phyloP scores from a whole-genome alignment of 1,284 basidiomycete genomes.

The Gomphus bonarii region DNA sequence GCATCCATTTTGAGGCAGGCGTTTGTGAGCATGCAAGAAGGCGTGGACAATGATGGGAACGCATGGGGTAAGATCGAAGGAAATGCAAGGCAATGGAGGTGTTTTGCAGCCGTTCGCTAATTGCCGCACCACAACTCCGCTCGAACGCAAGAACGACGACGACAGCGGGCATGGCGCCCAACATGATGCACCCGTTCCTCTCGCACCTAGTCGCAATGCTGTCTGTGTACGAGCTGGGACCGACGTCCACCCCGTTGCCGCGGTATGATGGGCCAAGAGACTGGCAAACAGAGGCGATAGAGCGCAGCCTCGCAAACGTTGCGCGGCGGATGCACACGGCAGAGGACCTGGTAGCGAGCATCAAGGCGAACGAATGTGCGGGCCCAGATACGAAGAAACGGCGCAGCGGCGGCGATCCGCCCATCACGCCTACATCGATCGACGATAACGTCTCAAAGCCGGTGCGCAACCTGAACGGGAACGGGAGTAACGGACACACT shows the following conservation, averaged over 20 bases:
- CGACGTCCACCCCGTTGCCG: slow-evolving; percentile 40
- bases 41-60: too few species aligned
- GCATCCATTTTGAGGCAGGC: too few species aligned
- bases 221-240: slow-evolving; percentile 40
- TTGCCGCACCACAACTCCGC: too few species aligned
- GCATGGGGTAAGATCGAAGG: too few species aligned
- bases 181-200: slow-evolving; percentile 30
- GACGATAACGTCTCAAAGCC: not conserved
- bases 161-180: slow-evolving; percentile 5
- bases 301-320: slow-evolving; percentile 43
- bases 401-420: slow-evolving; percentile 35
- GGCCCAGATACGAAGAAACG: slow-evolving; percentile 40
- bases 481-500: slow-evolving; percentile 5
- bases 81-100: too few species aligned
- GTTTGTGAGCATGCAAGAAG: too few species aligned
- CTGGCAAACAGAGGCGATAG: slow-evolving; percentile 55
- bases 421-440: slow-evolving; percentile 1
- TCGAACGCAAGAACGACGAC: too few species aligned
- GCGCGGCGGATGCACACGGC: slow-evolving; percentile 51
- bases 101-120: too few species aligned
- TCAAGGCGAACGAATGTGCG: slow-evolving; percentile 28
- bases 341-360: slow-evolving; percentile 35
- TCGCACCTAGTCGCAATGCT: slow-evolving; percentile 40
- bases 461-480: slow-evolving; percentile 2
- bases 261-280: slow-evolving; percentile 52